Base-by-base conservation (phyloP, 352 stramenopile species). In the Globisporangium takayamanum region DNA sequence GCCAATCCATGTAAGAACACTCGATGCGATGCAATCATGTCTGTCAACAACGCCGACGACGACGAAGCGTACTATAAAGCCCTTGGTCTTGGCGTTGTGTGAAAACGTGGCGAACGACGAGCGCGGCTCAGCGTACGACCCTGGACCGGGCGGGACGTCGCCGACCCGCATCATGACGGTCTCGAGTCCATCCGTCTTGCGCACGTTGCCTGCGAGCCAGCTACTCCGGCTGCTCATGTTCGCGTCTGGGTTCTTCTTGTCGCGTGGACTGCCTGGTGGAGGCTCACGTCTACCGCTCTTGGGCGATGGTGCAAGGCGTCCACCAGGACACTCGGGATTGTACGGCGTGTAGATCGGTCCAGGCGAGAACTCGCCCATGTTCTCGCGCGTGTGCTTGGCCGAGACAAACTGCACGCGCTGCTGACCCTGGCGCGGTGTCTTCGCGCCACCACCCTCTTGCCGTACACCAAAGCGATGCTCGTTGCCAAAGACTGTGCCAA, bases 301-400 rank as follows among this genome's bases (percentile, higher is more conserved):
- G 2, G 81, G 72, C 0, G 81, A 85, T 5, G 84, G 81, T 3
- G 79, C 84, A 2, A 93, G 60, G 18, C 81, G 67, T 0, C 81
- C 84, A 16, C 84, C 84, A 11, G 81, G 68, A 14, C 67, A 80
- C n/a, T 88, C 72, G 2, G 84, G 84, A 16, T 89, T 88, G 56
- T 79, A 83, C 44, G 81, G 79, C 20, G 70, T 64, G 66, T 93
- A 93, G 64, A 93, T 93, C 25, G 84, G 84, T 2, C 84, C 84
- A 37, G 84, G 84, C 10, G 84, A 93, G 61, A 92, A 93, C 71
- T 92, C 84, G 68, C 68, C 84, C 81, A 93, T 91, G 56, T 93
- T 93, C 52, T 93, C 84, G 26, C 84, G 81, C 15, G 73, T 87
- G 63, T 93, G 84, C 30, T 79, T 80, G 6, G 76, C 57, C 20